Percentiles rank a stretch among this genome's conserved stretches.
phyloP scores from a whole-genome alignment of 768 basidiomycete genomes.

The Russula lepida region DNA sequence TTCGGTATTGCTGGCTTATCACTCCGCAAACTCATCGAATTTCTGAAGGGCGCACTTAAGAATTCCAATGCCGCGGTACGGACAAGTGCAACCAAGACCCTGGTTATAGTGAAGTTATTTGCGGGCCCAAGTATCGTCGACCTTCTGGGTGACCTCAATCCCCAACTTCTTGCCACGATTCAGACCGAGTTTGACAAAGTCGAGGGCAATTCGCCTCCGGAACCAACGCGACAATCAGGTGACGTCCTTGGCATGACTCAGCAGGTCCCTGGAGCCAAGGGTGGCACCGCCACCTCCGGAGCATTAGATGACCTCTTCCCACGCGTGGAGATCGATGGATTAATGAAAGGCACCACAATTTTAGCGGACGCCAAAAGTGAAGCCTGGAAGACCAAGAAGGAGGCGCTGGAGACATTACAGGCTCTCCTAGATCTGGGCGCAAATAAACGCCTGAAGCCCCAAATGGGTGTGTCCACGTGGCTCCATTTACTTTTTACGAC shows the following conservation, averaged over 20 bases:
- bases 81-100: slow-evolving; percentile 84
- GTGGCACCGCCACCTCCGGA: slow-evolving; percentile 39
- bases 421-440: slow-evolving; percentile 79
- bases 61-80: slow-evolving; percentile 94
- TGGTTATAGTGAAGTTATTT: slow-evolving; percentile 87
- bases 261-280: slow-evolving; percentile 35
- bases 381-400: slow-evolving; percentile 95
- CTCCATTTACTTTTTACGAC: not conserved
- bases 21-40: slow-evolving; percentile 79
- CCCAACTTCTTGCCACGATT: slow-evolving; percentile 87
- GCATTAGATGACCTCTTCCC: slow-evolving; percentile 93
- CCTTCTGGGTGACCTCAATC: slow-evolving; percentile 88
- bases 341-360: slow-evolving; percentile 78
- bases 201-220: slow-evolving; percentile 66
- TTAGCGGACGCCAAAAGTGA: slow-evolving; percentile 82
- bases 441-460: slow-evolving; percentile 87
- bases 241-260: slow-evolving; percentile 55
- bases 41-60: slow-evolving; percentile 76
- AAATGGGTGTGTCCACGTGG: slow-evolving; percentile 64
- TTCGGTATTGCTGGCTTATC: slow-evolving; percentile 88
- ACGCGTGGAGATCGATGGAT: slow-evolving; percentile 81
- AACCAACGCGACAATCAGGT: slow-evolving; percentile 65
- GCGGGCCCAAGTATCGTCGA: slow-evolving; percentile 89
- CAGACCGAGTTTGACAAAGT: slow-evolving; percentile 88
- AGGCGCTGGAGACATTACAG: slow-evolving; percentile 80